Evolutionary conservation across 2,329 filamentous ascomycete species (phyloP).

Genomic region (Lithohypha guttulata): DNA sequence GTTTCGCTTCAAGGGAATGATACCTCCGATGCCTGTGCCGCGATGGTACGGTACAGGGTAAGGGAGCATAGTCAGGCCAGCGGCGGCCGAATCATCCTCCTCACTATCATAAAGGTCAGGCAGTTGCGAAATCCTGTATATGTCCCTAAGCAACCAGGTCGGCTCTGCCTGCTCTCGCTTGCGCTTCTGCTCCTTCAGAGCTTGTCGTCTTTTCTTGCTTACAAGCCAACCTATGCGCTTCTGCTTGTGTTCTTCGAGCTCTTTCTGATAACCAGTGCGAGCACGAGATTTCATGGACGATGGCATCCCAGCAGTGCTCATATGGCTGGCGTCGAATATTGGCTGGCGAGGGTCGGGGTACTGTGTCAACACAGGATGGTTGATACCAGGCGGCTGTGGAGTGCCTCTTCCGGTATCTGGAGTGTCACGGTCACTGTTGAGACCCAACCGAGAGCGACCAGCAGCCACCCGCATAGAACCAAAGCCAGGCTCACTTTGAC

Average conservation of each 20-base stretch:
- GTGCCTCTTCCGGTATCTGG: conserved; percentile 19
- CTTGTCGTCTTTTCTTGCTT: conserved; percentile 31
- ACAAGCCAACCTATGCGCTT: conserved; percentile 39
- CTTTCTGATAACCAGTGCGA: conserved; percentile 40
- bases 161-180: conserved; percentile 28
- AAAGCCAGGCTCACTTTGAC: conserved; percentile 13
- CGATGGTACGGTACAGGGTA: neutral
- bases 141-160: conserved; percentile 31
- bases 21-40: conserved; percentile 25
- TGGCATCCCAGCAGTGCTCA: conserved; percentile 25
- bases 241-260: conserved; percentile 39
- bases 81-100: conserved; percentile 32
- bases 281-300: conserved; percentile 35
- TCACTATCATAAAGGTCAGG: conserved; percentile 38
- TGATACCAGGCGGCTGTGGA: conserved; percentile 30
- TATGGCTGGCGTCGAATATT: neutral
- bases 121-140: conserved; percentile 32
- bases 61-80: conserved; percentile 22
- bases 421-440: conserved; percentile 22
- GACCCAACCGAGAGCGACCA: conserved; percentile 35
- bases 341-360: conserved; percentile 20
- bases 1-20: conserved; percentile 8
- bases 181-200: conserved; percentile 28
- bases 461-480: conserved; percentile 27
- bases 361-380: conserved; percentile 33